Evolutionary conservation across 345 rosid genomes (phyloP), one percentile per base, ranked within the genome.

Genomic region (Durio zibethinus): DNA sequence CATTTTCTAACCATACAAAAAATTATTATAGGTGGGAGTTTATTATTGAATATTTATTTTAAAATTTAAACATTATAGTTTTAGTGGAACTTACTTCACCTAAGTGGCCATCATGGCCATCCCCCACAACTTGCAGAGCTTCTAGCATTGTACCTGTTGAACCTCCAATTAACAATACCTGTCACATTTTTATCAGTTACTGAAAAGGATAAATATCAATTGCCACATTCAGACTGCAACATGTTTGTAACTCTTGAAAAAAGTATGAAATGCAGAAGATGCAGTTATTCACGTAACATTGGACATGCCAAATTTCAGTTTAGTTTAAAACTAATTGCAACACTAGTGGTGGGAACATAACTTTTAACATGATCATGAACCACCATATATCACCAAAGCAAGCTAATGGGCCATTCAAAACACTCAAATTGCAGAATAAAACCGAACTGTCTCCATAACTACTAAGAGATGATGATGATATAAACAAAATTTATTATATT

Each of bases 131-230:
- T 79, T 96, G 88, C 72, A 96, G 81, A 42, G 97, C 92, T 90
- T 90, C 99, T 79, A 96, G 92, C 99, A 96, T 93, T 45, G 99
- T 91, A 80, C 99, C 97, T 33, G 98, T 96, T 78, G 99, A 96
- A 79, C 98, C 99, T 79, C 98, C 99, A 81, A 92, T 96, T 60
- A 93, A 72, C 70, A 96, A 84, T 36, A 96, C 98, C 98, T 96
- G 86, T 71, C 75, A 72, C 72, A 77, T 77, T 77, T 69, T 50
- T 52, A 65, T 45, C 50, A 27, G 43, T 23, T 54, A 54, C 10
- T 52, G 29, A 57, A 48, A 79, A 75, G 21, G 48, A 62, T 27
- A 48, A 67, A 53, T 14, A 60, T 64, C 40, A 76, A 56, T 60
- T 42, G 50, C 61, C 57, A 69, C 75, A 83, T 47, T 16, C 33